Evolutionary conservation across 2,329 filamentous ascomycete species (phyloP).

Genomic region (Pyrenochaeta sp.): DNA sequence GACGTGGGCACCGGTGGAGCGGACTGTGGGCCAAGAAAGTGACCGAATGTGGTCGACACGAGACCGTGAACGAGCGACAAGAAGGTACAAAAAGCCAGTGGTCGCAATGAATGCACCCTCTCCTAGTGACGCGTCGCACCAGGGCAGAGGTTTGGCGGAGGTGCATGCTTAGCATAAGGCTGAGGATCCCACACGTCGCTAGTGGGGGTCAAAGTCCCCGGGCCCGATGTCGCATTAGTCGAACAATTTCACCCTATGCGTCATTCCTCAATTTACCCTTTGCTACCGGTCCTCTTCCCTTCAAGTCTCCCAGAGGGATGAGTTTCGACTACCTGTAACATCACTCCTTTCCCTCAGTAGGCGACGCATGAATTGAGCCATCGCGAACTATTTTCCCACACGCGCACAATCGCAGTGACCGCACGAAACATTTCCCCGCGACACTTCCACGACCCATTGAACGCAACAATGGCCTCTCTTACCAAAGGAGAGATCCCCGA

Average conservation of each 20-base stretch:
- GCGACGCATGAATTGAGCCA: slow-evolving; percentile 7
- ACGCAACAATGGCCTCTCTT: slow-evolving; percentile 39
- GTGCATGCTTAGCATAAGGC: slow-evolving; percentile 28
- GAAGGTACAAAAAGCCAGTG: slow-evolving; percentile 2
- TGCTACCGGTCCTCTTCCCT: slow-evolving; percentile 6
- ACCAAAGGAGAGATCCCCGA: slow-evolving; percentile 61
- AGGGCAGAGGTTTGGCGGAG: slow-evolving; percentile 6
- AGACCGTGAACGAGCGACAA: slow-evolving; percentile 11
- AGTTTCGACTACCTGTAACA: slow-evolving; percentile 3
- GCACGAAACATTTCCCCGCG: slow-evolving; percentile 16
- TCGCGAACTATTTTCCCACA: slow-evolving; percentile 1
- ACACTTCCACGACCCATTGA: slow-evolving; percentile 23
- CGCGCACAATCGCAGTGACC: slow-evolving; percentile 18
- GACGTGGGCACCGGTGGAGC: not conserved
- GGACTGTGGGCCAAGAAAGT: not conserved
- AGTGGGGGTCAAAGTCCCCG: slow-evolving; percentile 20
- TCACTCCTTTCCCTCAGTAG: no score
- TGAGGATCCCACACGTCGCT: slow-evolving; percentile 26
- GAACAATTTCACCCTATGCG: slow-evolving; percentile 28
- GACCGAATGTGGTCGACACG: not conserved
- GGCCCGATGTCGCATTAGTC: slow-evolving; percentile 45
- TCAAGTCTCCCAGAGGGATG: slow-evolving; percentile 10
- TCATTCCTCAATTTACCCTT: slow-evolving; percentile 23
- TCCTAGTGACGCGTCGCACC: slow-evolving; percentile 25
- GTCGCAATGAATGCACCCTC: slow-evolving; percentile 2